phyloP scores from a whole-genome alignment of 768 basidiomycete species.

The Boletus rubescentipes region DNA sequence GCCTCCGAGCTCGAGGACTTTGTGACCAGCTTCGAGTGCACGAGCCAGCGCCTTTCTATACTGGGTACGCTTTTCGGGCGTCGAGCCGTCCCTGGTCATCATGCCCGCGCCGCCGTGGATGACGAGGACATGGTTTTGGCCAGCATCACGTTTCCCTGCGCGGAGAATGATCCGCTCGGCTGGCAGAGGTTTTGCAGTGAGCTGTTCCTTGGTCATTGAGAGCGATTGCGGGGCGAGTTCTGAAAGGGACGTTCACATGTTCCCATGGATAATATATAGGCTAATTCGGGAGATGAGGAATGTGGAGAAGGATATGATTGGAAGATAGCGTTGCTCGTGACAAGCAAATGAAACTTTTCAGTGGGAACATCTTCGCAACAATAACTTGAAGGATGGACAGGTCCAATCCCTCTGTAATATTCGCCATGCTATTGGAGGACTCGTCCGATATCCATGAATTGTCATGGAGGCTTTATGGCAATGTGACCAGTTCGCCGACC shows the following conservation, averaged over 20 bases:
- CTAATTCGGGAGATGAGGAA: too few species aligned
- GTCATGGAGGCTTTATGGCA: too few species aligned
- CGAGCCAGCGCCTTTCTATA: slow-evolving; percentile 56
- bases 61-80: slow-evolving; percentile 55
- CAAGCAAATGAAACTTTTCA: too few species aligned
- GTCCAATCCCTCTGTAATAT: too few species aligned
- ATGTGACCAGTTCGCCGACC: too few species aligned
- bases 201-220: slow-evolving; percentile 10
- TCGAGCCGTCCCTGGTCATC: slow-evolving; percentile 55
- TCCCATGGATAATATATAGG: background rate
- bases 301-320: background rate
- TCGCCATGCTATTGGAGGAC: too few species aligned
- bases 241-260: background rate
- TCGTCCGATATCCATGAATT: too few species aligned
- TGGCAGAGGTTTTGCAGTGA: background rate
- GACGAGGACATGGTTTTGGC: slow-evolving; percentile 47
- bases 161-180: background rate
- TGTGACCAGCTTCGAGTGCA: slow-evolving; percentile 62
- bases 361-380: too few species aligned
- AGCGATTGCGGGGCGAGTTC: background rate
- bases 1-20: slow-evolving; percentile 62
- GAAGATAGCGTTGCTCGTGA: too few species aligned
- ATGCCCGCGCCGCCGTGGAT: slow-evolving; percentile 83
- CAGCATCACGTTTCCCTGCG: slow-evolving; percentile 3
- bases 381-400: too few species aligned